phyloP scores from a whole-genome alignment of 306 rosid genomes.

The Ceratonia siliqua region DNA sequence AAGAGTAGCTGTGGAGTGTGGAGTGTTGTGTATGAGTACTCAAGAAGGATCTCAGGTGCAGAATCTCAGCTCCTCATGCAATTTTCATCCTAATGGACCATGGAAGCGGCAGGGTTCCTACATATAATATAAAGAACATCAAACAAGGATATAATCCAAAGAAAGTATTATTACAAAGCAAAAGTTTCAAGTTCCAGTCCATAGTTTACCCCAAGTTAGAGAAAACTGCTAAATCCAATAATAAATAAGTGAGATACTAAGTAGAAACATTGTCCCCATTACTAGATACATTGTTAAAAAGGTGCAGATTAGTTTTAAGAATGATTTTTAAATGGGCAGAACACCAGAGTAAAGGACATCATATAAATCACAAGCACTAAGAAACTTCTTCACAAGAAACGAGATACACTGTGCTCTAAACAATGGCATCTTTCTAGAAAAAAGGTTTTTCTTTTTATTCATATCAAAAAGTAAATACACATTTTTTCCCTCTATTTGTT shows the following conservation, averaged over 20 bases:
- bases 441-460: neutral
- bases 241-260: neutral
- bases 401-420: neutral
- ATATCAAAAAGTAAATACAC: too few relatives aligned
- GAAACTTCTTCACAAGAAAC: neutral
- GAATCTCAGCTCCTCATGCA: too few relatives aligned
- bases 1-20: too few relatives aligned
- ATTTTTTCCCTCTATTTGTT: too few relatives aligned
- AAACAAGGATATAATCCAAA: constrained; percentile 24
- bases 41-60: too few relatives aligned
- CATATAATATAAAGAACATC: constrained; percentile 23
- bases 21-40: too few relatives aligned
- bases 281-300: neutral
- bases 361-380: neutral
- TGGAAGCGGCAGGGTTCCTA: too few relatives aligned
- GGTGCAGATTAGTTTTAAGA: constrained; percentile 15
- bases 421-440: neutral
- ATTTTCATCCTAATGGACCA: too few relatives aligned
- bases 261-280: neutral
- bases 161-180: constrained; percentile 2
- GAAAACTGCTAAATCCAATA: too few relatives aligned
- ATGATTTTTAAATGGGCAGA: constrained; percentile 1
- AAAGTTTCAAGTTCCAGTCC: neutral
- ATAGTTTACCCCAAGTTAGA: neutral
- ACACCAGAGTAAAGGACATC: neutral